These are phyloP conservation scores for Trichoderma atrobrunneum DNA, from an alignment of 2,329 filamentous ascomycete species.

Conservation along the genomic window DNA sequence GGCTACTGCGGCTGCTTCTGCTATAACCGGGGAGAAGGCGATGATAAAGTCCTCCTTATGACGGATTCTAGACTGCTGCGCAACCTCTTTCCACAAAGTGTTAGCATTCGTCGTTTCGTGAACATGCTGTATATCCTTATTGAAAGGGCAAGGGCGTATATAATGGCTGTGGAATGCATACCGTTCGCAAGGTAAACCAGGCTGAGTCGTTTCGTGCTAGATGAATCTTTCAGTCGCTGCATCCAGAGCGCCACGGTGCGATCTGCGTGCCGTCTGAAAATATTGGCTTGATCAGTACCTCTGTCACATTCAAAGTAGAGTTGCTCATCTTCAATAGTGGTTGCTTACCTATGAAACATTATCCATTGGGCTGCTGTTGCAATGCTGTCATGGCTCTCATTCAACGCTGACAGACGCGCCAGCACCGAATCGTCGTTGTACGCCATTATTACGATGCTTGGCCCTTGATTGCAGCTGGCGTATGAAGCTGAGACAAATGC, in stretches of 20 bases:
- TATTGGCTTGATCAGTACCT: background rate
- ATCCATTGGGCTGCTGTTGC: conserved; percentile 98
- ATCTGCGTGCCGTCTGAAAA: conserved; percentile 78
- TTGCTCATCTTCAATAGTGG: background rate
- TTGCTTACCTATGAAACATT: conserved; percentile 87
- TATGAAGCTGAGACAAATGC: background rate
- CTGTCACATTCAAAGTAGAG: conserved; percentile 5
- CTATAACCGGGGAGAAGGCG: conserved; percentile 87
- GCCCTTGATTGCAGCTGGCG: background rate
- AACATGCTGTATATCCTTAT: background rate
- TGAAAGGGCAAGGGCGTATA: background rate
- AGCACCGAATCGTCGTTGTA: conserved; percentile 95
- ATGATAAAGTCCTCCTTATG: conserved; percentile 89
- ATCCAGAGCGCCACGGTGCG: conserved; percentile 91
- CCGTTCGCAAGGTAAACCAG: conserved; percentile 94
- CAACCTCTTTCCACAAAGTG: conserved; percentile 64
- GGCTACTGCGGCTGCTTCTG: conserved; percentile 83
- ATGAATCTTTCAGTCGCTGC: conserved; percentile 81
- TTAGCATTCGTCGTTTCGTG: background rate
- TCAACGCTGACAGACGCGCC: conserved; percentile 90
- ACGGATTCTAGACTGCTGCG: conserved; percentile 91
- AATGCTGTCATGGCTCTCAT: conserved; percentile 97
- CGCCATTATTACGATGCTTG: conserved; percentile 59
- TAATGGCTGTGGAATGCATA: conserved; percentile 40
- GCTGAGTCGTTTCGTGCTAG: conserved; percentile 80